Evolutionary conservation across 2,329 filamentous ascomycete species (phyloP).

Genomic region (Colletotrichum destructivum): DNA sequence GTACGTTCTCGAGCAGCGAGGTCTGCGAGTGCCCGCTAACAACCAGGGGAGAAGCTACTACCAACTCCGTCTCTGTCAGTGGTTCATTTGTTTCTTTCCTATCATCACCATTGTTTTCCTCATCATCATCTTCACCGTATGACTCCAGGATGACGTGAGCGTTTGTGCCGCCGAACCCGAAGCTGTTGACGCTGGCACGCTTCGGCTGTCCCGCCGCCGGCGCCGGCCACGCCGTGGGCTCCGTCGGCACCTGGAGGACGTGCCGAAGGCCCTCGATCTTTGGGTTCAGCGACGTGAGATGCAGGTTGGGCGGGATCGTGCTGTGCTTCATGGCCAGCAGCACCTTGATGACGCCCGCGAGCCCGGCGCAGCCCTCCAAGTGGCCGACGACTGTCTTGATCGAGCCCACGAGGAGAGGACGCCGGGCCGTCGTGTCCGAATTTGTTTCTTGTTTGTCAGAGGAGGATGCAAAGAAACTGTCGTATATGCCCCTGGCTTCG

Average conservation of each 20-base stretch:
- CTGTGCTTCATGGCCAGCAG: constrained; percentile 18
- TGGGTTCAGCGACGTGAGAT: constrained; percentile 42
- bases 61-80: no score
- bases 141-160: constrained; percentile 48
- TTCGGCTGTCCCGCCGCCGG: constrained; percentile 45
- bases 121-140: neutral
- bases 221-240: constrained; percentile 46
- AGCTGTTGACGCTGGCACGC: constrained; percentile 54
- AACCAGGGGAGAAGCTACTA: neutral
- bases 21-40: constrained; percentile 13
- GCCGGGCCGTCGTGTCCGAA: neutral
- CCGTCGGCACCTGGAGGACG: constrained; percentile 46
- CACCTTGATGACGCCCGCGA: constrained; percentile 33
- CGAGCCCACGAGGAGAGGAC: constrained; percentile 45
- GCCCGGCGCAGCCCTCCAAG: constrained; percentile 44
- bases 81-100: no score
- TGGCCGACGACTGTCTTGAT: constrained; percentile 50
- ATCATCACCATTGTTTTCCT: no score
- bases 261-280: constrained; percentile 19
- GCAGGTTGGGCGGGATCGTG: constrained; percentile 24
- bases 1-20: neutral
- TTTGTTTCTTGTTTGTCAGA: neutral
- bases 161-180: constrained; percentile 50
- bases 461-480: constrained; percentile 38
- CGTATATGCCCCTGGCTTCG: constrained; percentile 59